Evolutionary conservation across 2,329 filamentous ascomycete genomes (phyloP), one percentile per base, ranked within the genome.

Genomic region (Albophoma yamanashiensis): DNA sequence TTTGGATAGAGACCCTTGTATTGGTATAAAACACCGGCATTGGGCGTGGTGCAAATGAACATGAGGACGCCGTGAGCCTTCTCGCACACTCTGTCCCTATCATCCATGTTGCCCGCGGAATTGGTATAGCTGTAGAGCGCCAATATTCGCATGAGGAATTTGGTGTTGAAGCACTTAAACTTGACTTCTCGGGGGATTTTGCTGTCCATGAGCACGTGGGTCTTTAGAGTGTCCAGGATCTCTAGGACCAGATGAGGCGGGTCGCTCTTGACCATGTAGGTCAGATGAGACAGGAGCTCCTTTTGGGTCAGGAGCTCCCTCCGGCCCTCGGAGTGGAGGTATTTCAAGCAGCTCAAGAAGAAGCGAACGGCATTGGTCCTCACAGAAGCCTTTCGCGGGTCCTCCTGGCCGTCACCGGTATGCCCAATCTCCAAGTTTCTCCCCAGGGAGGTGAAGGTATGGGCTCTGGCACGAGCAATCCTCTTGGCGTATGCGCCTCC

Each of bases 1-100:
- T 87, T 84, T 8, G 92, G 90, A 72, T 97, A 97, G 73, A 91
- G 89, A n/a, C 92, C 92, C 42, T 84, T 85, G 61, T 90, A 87
- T 4, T 86, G 82, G 58, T 92, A 83, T 58, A 96, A 76, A 2
- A 95, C 82, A 17, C 93, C 94, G 57, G 88, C 85, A 4, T 80
- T 81, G 0, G 86, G 77, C 50, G 83, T 87, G 1, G 90, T 95
- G 73, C 92, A 97, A 4, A 89, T 81, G 42, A 85, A 78, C 56
- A 88, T 74, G 55, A 99, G 77, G 64, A 97, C 90, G 1, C 86
- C 82, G 64, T 97, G 91, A 0, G 87, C 86, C 45, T 84, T 80
- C 39, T 87, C 82, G 63, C 87, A 82, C 11, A 96, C 83, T 0
- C 82, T 75, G 0, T 72, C 68, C 25, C 68, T 67, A 40, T 72